phyloP scores from a whole-genome alignment of 1,284 basidiomycete species.

The Pseudozyma tsukubaensis region DNA sequence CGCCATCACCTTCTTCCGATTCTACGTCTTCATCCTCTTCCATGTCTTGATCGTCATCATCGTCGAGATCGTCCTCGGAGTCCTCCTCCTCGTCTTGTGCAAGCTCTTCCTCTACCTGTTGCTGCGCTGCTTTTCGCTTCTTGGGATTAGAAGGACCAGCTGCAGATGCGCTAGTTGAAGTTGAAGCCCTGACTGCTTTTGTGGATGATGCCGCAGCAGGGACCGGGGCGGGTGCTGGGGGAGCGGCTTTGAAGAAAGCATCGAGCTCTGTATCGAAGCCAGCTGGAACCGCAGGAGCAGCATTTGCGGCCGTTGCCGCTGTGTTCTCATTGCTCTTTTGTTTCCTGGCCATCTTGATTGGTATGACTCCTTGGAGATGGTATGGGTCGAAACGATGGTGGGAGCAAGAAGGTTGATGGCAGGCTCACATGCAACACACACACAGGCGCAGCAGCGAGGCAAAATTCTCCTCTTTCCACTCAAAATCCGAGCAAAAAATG shows the following conservation, averaged over 20 bases:
- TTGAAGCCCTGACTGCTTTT: too few species aligned
- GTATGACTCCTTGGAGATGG: not conserved
- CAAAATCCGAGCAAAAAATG: conserved; percentile 2
- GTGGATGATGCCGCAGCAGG: not conserved
- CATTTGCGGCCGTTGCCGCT: not conserved
- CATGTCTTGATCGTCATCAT: conserved; percentile 15
- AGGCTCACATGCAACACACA: not conserved
- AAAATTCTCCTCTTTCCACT: not conserved
- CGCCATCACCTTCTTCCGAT: conserved; percentile 41
- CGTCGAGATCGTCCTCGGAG: conserved; percentile 7
- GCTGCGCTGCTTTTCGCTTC: conserved; percentile 34
- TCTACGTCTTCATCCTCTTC: conserved; percentile 37
- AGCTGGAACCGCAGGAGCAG: conserved; percentile 4
- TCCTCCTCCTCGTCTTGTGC: conserved; percentile 6
- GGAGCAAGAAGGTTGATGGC: not conserved
- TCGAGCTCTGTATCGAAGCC: conserved; percentile 62
- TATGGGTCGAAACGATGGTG: conserved; percentile 6
- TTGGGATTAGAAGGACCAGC: conserved; percentile 27
- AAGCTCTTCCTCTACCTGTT: conserved; percentile 7
- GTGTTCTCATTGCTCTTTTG: conserved; percentile 6
- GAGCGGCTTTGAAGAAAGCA: conserved; percentile 57
- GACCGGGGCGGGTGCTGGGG: conserved; percentile 18
- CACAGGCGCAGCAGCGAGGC: not conserved
- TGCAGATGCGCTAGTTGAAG: not conserved
- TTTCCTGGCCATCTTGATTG: conserved; percentile 34